These are phyloP conservation scores for Phytophthora citrophthora DNA, from an alignment of 352 stramenopile species.

Conservation along the genomic window DNA sequence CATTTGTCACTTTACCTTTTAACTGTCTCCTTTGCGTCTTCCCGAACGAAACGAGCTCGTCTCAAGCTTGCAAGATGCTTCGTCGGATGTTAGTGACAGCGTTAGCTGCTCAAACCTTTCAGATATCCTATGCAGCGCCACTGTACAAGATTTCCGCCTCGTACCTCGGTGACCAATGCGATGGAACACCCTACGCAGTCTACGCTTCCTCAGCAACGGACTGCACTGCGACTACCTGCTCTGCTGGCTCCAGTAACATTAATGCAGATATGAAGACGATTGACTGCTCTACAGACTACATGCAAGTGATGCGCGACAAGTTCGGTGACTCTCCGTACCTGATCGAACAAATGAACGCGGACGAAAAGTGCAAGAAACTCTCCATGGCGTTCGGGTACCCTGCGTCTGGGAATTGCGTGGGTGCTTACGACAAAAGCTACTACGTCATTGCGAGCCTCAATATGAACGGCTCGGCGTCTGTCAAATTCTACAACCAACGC, in stretches of 20 bases:
- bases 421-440: conserved; percentile 34
- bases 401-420: conserved; percentile 25
- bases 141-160: conserved; percentile 26
- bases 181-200: conserved; percentile 20
- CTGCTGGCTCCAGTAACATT: conserved; percentile 9
- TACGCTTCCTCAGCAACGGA: conserved; percentile 7
- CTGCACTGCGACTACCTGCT: conserved; percentile 12
- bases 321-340: conserved; percentile 30
- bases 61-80: conserved; percentile 6
- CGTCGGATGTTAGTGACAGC: background rate
- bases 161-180: conserved; percentile 30
- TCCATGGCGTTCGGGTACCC: conserved; percentile 30
- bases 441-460: conserved; percentile 29
- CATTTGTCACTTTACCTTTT: background rate
- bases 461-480: conserved; percentile 27
- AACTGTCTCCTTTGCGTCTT: background rate
- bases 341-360: conserved; percentile 23
- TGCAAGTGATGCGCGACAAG: conserved; percentile 21
- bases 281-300: conserved; percentile 32
- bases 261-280: conserved; percentile 27
- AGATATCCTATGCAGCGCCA: background rate
- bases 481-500: conserved; percentile 18
- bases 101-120: background rate
- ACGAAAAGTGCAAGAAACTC: conserved; percentile 17
- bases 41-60: background rate